These are phyloP conservation scores for Penicillium mononematosum DNA, from an alignment of 495 filamentous ascomycete species.

Conservation along the genomic window DNA sequence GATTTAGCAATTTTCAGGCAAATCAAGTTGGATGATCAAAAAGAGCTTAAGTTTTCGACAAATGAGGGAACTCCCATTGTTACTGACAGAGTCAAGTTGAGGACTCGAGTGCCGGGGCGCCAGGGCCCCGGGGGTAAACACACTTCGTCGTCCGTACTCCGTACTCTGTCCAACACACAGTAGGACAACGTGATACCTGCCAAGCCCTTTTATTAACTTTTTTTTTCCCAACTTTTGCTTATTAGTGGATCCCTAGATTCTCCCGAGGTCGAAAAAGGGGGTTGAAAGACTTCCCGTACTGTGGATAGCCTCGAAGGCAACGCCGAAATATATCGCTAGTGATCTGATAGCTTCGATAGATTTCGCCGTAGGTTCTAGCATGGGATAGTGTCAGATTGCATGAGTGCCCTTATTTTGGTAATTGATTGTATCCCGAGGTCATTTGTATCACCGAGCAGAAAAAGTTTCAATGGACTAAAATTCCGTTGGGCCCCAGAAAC, in stretches of 20 bases:
- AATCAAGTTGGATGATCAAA: not conserved
- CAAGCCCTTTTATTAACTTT: constrained; percentile 3
- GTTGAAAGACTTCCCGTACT: not conserved
- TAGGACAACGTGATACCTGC: constrained; percentile 1
- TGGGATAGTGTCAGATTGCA: not conserved
- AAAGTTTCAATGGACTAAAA: not conserved
- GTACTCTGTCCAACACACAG: not conserved
- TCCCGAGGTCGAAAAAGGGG: constrained; percentile 7
- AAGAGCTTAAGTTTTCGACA: not conserved
- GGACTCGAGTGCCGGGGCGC: too few relatives aligned
- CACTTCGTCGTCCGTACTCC: too few relatives aligned
- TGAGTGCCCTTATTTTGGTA: not conserved
- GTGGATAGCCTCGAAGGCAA: not conserved
- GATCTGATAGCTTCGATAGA: not conserved
- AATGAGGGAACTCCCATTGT: not conserved
- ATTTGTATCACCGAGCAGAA: not conserved
- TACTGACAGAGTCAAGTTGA: not conserved
- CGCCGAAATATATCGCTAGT: not conserved
- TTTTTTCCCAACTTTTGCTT: constrained; percentile 6
- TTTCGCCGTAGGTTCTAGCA: not conserved
- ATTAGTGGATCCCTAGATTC: constrained; percentile 1
- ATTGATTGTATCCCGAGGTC: not conserved
- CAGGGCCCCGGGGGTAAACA: too few relatives aligned
- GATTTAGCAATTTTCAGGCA: not conserved
- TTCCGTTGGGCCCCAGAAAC: constrained; percentile 10